Percentiles rank a stretch among this genome's conserved stretches.
phyloP scores from a whole-genome alignment of 345 rosid genomes.

The Pistacia vera region DNA sequence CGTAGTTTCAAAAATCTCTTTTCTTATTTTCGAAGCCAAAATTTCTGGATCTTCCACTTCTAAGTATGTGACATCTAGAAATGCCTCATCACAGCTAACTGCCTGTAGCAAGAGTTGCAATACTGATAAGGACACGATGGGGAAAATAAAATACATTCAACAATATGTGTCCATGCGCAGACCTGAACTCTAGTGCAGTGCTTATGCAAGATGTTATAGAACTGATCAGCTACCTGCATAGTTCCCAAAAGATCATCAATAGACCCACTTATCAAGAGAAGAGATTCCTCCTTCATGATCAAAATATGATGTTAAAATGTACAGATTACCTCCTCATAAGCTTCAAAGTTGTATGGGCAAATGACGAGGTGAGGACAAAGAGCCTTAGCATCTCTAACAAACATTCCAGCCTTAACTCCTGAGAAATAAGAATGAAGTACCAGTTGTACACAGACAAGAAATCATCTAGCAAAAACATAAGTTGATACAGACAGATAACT shows the following conservation, averaged over 20 bases:
- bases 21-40: slow-evolving; percentile 70
- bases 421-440: slow-evolving; percentile 16
- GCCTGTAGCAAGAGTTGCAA: slow-evolving; percentile 50
- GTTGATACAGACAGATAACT: slow-evolving; percentile 22
- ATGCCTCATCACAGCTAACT: slow-evolving; percentile 98
- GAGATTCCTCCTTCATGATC: slow-evolving; percentile 1
- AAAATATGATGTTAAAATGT: slow-evolving; percentile 5
- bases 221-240: slow-evolving; percentile 91
- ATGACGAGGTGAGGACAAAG: slow-evolving; percentile 86
- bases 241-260: slow-evolving; percentile 17
- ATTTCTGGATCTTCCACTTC: slow-evolving; percentile 55
- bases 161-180: slow-evolving; percentile 19
- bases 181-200: slow-evolving; percentile 89
- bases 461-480: slow-evolving; percentile 11
- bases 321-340: slow-evolving; percentile 74
- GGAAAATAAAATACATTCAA: slow-evolving; percentile 1
- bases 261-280: slow-evolving; percentile 10
- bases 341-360: slow-evolving; percentile 86
- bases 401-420: slow-evolving; percentile 94
- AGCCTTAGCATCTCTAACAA: slow-evolving; percentile 89
- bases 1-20: slow-evolving; percentile 73
- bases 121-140: slow-evolving; percentile 14
- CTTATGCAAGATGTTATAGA: slow-evolving; percentile 82
- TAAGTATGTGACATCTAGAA: slow-evolving; percentile 66
- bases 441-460: slow-evolving; percentile 18